These are phyloP conservation scores for Mycena galericulata DNA, from an alignment of 768 basidiomycete genomes.

Conservation along the genomic window DNA sequence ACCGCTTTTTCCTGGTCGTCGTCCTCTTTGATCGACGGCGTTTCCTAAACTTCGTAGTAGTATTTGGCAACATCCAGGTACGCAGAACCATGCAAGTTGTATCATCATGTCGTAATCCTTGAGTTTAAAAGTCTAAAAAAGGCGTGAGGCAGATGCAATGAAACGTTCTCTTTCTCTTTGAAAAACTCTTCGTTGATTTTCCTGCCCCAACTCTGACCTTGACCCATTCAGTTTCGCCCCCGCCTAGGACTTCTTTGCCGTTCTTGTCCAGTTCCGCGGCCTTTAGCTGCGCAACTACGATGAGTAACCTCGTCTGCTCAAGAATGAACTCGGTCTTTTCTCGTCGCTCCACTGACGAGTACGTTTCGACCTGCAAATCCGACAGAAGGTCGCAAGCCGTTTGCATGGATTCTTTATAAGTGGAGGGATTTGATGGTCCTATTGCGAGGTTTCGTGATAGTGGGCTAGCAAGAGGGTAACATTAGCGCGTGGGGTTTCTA, in stretches of 20 bases:
- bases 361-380: conserved; percentile 98
- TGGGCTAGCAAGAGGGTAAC: conserved; percentile 89
- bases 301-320: conserved; percentile 95
- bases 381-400: conserved; percentile 92
- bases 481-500: conserved; percentile 96
- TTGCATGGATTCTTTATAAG: conserved; percentile 76
- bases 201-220: conserved; percentile 92
- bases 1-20: conserved; percentile 78
- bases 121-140: conserved; percentile 89
- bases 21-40: conserved; percentile 92
- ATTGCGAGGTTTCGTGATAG: conserved; percentile 82
- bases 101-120: conserved; percentile 98
- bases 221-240: conserved; percentile 92
- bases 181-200: conserved; percentile 96
- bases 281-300: conserved; percentile 80
- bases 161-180: conserved; percentile 84
- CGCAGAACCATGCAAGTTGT: conserved; percentile 83
- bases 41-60: conserved; percentile 98
- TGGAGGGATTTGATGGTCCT: conserved; percentile 55
- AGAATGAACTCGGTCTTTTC: conserved; percentile 99
- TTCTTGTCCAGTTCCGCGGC: conserved; percentile 75
- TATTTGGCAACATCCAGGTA: conserved; percentile 96
- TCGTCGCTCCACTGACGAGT: conserved; percentile 96
- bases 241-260: conserved; percentile 71
- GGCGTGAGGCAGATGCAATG: not conserved